Conservation (phyloP, 441 rosid species). For the Euphorbia schlechtendalii region DNA sequence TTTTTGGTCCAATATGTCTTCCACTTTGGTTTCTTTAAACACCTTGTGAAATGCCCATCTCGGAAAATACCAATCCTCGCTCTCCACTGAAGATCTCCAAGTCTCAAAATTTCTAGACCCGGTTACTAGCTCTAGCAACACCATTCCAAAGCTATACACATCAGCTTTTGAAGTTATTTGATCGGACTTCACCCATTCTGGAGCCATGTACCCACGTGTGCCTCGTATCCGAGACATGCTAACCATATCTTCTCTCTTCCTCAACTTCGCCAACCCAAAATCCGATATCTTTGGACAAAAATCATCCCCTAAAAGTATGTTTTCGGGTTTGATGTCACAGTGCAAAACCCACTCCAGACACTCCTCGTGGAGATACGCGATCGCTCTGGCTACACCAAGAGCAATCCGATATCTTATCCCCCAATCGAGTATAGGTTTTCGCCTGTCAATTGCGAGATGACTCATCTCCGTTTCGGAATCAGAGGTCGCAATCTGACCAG, state of each 20-base stretch:
- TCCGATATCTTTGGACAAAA: slow-evolving; percentile 69
- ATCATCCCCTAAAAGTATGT: slow-evolving; percentile 63
- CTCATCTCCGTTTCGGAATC: slow-evolving; percentile 17
- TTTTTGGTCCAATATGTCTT: slow-evolving; percentile 54
- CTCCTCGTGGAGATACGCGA: slow-evolving; percentile 65
- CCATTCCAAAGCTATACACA: slow-evolving; percentile 71
- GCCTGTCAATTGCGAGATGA: not conserved
- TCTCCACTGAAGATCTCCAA: slow-evolving; percentile 37
- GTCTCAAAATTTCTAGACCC: slow-evolving; percentile 48
- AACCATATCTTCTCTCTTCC: slow-evolving; percentile 60
- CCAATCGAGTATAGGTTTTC: slow-evolving; percentile 50
- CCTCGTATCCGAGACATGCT: slow-evolving; percentile 66
- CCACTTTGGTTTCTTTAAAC: slow-evolving; percentile 53
- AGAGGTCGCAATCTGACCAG: slow-evolving; percentile 17
- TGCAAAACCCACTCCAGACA: slow-evolving; percentile 72
- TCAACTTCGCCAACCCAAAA: slow-evolving; percentile 61
- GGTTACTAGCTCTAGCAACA: slow-evolving; percentile 49
- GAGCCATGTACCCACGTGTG: slow-evolving; percentile 73
- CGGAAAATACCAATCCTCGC: slow-evolving; percentile 63
- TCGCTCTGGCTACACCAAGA: slow-evolving; percentile 59
- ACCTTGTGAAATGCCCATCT: slow-evolving; percentile 65
- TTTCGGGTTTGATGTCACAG: slow-evolving; percentile 66
- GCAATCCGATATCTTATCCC: slow-evolving; percentile 52
- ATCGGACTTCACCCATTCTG: slow-evolving; percentile 55
- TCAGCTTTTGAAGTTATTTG: slow-evolving; percentile 58